These are phyloP conservation scores for Galerina marginata DNA, from an alignment of 768 basidiomycete species.

Conservation along the genomic window DNA sequence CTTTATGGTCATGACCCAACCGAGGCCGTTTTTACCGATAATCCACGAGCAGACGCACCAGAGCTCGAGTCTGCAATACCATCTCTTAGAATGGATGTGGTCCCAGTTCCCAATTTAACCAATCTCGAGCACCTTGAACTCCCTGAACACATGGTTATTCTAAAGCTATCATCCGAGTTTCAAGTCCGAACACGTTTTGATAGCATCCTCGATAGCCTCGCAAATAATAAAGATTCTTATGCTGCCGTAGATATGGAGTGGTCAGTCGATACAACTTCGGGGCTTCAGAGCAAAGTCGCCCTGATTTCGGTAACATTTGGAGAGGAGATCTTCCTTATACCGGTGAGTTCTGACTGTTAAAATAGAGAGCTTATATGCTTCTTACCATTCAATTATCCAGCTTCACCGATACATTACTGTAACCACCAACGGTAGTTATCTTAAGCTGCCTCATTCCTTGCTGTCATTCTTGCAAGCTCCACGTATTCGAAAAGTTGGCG, in stretches of 20 bases:
- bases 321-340: neutral
- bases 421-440: neutral
- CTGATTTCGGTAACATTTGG: conserved; percentile 11
- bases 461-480: conserved; percentile 11
- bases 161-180: neutral
- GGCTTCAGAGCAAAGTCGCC: conserved; percentile 15
- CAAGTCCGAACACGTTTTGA: conserved; percentile 9
- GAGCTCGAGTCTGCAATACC: neutral
- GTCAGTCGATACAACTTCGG: conserved; percentile 9
- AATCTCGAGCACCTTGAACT: neutral
- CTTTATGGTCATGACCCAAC: conserved; percentile 28
- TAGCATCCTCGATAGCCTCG: neutral
- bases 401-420: neutral
- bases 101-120: neutral
- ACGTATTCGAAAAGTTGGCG: conserved; percentile 22
- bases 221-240: conserved; percentile 1
- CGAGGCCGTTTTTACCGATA: conserved; percentile 28
- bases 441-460: neutral
- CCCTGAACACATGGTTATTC: neutral
- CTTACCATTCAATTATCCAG: neutral
- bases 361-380: neutral
- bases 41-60: conserved; percentile 24
- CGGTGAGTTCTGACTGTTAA: neutral
- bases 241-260: conserved; percentile 23
- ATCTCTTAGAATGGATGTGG: neutral